Evolutionary conservation across 139 green algal genomes (phyloP).

Genomic region (Chlamydomonas applanata): DNA sequence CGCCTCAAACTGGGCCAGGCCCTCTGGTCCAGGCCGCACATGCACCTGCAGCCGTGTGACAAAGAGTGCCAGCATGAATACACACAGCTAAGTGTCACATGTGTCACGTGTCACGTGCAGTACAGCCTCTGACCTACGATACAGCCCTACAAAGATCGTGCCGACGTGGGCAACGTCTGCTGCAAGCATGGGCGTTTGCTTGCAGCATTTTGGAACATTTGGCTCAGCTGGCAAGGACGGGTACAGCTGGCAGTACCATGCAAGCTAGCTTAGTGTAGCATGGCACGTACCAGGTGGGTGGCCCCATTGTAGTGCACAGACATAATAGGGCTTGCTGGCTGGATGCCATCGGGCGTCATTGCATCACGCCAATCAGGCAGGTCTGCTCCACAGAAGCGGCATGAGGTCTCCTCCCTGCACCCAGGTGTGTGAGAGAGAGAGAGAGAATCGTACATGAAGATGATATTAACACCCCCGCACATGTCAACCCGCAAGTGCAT

Average conservation of each 20-base stretch:
- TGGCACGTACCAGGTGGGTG: slow-evolving; percentile 1
- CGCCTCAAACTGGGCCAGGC: slow-evolving; percentile 8
- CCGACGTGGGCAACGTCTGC: background rate
- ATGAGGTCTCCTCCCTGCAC: background rate
- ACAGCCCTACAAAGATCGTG: too few relatives aligned
- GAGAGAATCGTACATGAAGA: too few relatives aligned
- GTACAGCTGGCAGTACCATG: too few relatives aligned
- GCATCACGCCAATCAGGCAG: background rate
- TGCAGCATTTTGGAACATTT: background rate
- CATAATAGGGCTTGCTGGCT: slow-evolving; percentile 14
- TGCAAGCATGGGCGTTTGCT: background rate
- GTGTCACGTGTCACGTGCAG: background rate
- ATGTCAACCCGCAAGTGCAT: too few relatives aligned
- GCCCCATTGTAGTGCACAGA: slow-evolving; percentile 10
- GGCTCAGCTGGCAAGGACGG: too few relatives aligned
- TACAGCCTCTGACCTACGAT: too few relatives aligned
- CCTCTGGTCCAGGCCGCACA: slow-evolving; percentile 9
- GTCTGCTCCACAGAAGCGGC: background rate
- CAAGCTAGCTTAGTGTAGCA: background rate
- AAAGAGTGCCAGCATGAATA: background rate
- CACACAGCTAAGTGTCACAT: background rate
- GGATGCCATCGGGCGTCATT: slow-evolving; percentile 1
- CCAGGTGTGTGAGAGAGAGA: too few relatives aligned
- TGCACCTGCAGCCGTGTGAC: background rate
- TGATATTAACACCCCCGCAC: too few relatives aligned